Conservation (phyloP, 2,329 filamentous ascomycete genomes). For the Beauveria bassiana region DNA sequence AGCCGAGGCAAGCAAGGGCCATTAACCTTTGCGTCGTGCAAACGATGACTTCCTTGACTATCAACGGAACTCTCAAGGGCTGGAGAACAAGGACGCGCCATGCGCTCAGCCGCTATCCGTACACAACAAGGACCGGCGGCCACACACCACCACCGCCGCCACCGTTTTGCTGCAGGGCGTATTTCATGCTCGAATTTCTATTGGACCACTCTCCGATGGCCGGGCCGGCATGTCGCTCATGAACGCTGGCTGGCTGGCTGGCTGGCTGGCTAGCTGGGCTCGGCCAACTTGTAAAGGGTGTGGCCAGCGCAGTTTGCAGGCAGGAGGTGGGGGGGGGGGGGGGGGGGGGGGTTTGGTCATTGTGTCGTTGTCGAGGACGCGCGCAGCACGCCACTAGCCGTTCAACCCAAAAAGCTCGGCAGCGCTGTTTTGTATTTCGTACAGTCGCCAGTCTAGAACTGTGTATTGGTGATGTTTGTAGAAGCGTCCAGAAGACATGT, state of each 20-base stretch:
- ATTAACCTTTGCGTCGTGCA: no score
- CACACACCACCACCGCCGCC: background rate
- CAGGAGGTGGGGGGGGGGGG: no score
- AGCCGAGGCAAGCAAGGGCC: no score
- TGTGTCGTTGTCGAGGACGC: background rate
- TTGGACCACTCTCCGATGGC: background rate
- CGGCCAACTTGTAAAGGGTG: conserved; percentile 1
- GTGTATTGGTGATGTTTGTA: no score
- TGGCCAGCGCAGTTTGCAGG: background rate
- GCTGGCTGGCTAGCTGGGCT: background rate
- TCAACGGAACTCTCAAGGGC: no score
- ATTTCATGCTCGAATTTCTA: background rate
- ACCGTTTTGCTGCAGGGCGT: conserved; percentile 1
- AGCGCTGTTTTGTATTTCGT: no score
- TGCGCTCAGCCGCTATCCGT: background rate
- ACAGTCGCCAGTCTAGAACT: no score
- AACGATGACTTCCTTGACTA: no score
- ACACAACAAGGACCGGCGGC: background rate
- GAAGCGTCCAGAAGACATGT: background rate
- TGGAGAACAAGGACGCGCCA: no score
- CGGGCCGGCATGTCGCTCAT: conserved; percentile 2
- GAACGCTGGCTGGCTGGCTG: background rate
- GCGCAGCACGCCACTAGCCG: background rate
- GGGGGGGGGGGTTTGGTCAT: background rate
- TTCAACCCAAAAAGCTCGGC: background rate